These are phyloP conservation scores for Leccinum rimulosum DNA, from an alignment of 768 basidiomycete species.

Conservation along the genomic window DNA sequence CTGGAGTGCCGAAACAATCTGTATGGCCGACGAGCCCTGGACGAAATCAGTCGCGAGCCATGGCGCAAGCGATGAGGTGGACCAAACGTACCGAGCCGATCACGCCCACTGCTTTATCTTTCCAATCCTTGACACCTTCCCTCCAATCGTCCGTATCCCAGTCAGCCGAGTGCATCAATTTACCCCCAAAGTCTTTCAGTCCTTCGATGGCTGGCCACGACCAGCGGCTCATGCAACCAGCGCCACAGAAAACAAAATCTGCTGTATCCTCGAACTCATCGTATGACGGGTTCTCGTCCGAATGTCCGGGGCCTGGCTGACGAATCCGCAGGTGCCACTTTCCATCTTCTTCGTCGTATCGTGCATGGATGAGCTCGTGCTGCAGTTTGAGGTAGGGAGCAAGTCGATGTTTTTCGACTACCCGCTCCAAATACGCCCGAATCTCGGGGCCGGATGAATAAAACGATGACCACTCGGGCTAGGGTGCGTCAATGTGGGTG, in stretches of 20 bases:
- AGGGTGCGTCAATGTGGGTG: neutral
- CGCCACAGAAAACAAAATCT: neutral
- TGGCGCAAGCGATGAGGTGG: neutral
- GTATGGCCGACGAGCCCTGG: neutral
- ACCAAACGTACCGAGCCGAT: neutral
- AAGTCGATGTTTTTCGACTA: slow-evolving; percentile 58
- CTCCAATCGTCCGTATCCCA: slow-evolving; percentile 52
- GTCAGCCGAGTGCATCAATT: neutral
- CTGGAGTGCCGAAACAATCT: neutral
- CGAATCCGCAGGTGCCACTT: slow-evolving; percentile 57
- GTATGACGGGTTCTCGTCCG: slow-evolving; percentile 21
- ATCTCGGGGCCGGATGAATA: slow-evolving; percentile 63
- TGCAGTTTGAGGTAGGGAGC: slow-evolving; percentile 50
- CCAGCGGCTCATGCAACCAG: neutral
- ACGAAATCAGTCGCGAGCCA: neutral
- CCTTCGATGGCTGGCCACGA: neutral
- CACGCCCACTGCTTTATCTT: slow-evolving; percentile 36
- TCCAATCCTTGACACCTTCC: slow-evolving; percentile 47
- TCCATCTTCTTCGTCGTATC: slow-evolving; percentile 47
- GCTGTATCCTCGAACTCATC: slow-evolving; percentile 14
- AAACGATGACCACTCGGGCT: slow-evolving; percentile 49
- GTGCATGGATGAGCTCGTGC: slow-evolving; percentile 52
- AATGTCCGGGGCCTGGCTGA: slow-evolving; percentile 20
- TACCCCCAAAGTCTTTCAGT: neutral
- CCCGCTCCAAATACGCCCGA: slow-evolving; percentile 46